Percentiles rank a stretch among this genome's conserved stretches.
These are phyloP conservation scores for Melampsora larici-populina DNA, from an alignment of 1,284 basidiomycete genomes.

Conservation along the genomic window DNA sequence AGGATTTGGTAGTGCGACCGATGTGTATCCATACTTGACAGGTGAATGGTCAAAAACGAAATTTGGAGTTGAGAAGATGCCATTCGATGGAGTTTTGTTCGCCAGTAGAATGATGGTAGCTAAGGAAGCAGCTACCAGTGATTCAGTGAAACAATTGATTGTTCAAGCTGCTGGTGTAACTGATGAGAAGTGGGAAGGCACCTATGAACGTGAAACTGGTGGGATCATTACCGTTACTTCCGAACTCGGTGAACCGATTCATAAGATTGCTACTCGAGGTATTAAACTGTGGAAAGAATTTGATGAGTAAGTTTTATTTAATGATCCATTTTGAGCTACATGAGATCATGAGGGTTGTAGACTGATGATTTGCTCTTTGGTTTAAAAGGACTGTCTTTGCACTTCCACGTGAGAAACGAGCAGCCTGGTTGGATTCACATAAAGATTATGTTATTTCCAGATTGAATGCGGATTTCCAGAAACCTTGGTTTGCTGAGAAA, in stretches of 20 bases:
- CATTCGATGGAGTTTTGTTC: conserved; percentile 95
- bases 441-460: conserved; percentile 85
- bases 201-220: conserved; percentile 89
- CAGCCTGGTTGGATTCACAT: conserved; percentile 78
- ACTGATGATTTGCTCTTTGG: background rate
- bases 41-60: conserved; percentile 86
- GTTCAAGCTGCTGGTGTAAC: conserved; percentile 88
- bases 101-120: conserved; percentile 97
- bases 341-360: background rate
- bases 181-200: conserved; percentile 88
- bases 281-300: conserved; percentile 99
- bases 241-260: conserved; percentile 96
- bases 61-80: conserved; percentile 91
- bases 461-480: conserved; percentile 91
- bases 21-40: conserved; percentile 93
- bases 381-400: conserved; percentile 70
- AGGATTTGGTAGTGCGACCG: conserved; percentile 91
- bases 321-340: background rate
- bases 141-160: conserved; percentile 93
- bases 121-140: conserved; percentile 91
- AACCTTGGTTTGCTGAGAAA: conserved; percentile 80
- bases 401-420: conserved; percentile 89
- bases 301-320: conserved; percentile 61
- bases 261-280: conserved; percentile 94
- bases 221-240: conserved; percentile 95